These are phyloP conservation scores for Termitomyces sp. DNA, from an alignment of 768 basidiomycete species.

Conservation along the genomic window DNA sequence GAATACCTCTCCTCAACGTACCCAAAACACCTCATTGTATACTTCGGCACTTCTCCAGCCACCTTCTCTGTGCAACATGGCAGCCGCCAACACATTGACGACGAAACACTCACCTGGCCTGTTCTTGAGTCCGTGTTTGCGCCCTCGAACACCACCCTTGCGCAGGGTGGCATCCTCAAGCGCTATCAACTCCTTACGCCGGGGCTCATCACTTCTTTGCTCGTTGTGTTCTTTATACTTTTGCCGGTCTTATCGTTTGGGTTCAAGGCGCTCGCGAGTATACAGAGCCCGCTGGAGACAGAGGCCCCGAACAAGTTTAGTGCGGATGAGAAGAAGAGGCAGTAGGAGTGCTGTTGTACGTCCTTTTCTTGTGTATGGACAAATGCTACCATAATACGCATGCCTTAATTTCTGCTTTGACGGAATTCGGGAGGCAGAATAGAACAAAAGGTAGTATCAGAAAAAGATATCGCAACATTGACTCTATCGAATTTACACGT, in stretches of 20 bases:
- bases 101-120: not conserved
- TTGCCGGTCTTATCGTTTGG: constrained; percentile 64
- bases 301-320: constrained; percentile 65
- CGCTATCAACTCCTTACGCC: constrained; percentile 78
- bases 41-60: constrained; percentile 44
- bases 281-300: constrained; percentile 63
- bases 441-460: not conserved
- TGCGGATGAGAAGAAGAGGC: constrained; percentile 72
- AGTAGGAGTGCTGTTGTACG: constrained; percentile 36
- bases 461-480: not conserved
- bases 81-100: constrained; percentile 15
- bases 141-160: constrained; percentile 31
- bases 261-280: constrained; percentile 64
- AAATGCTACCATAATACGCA: not conserved
- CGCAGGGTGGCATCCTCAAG: constrained; percentile 59
- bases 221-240: constrained; percentile 63
- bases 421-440: not conserved
- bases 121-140: not conserved
- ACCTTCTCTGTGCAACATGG: constrained; percentile 21
- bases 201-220: constrained; percentile 61
- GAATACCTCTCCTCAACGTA: constrained; percentile 42
- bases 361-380: not conserved
- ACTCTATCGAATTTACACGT: not conserved
- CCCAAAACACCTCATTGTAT: constrained; percentile 64
- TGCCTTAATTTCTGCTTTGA: not conserved